Evolutionary conservation across 148 eudicot genomes (phyloP).

Genomic region (Rhododendron williamsianum): DNA sequence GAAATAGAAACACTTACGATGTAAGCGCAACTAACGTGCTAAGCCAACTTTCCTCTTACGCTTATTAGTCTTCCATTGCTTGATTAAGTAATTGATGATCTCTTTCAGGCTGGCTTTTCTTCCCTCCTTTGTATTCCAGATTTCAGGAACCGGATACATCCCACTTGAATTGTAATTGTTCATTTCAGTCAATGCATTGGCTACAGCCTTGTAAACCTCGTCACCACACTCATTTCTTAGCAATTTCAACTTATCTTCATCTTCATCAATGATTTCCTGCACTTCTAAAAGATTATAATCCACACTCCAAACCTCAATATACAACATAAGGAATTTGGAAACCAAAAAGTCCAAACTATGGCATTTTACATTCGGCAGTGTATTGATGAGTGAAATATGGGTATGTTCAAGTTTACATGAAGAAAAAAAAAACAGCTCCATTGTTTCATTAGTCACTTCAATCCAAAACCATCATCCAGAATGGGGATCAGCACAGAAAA

Average conservation of each 20-base stretch:
- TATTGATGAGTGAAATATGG: not conserved
- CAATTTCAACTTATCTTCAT: conserved; percentile 36
- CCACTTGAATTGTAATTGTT: conserved; percentile 62
- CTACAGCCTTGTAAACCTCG: conserved; percentile 35
- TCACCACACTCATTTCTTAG: conserved; percentile 39
- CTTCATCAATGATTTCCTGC: conserved; percentile 44
- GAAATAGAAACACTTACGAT: not conserved
- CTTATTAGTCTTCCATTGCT: conserved; percentile 33
- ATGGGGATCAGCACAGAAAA: too few relatives aligned
- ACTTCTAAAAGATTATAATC: not conserved
- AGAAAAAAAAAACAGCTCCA: too few relatives aligned
- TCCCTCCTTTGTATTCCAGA: conserved; percentile 44
- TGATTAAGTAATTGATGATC: conserved; percentile 34
- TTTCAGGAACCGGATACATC: conserved; percentile 41
- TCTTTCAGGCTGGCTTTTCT: conserved; percentile 49
- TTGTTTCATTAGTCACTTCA: too few relatives aligned
- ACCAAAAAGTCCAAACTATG: not conserved
- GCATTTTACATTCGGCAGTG: not conserved
- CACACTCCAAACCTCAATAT: not conserved
- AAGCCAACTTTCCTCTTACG: conserved; percentile 20
- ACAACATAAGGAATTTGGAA: not conserved
- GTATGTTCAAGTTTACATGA: not conserved
- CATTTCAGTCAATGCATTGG: conserved; percentile 40
- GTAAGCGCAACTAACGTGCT: not conserved
- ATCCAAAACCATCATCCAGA: too few relatives aligned